Evolutionary conservation across 1,284 basidiomycete genomes (phyloP), one percentile per base, ranked within the genome.

Genomic region (Athelia sp.): DNA sequence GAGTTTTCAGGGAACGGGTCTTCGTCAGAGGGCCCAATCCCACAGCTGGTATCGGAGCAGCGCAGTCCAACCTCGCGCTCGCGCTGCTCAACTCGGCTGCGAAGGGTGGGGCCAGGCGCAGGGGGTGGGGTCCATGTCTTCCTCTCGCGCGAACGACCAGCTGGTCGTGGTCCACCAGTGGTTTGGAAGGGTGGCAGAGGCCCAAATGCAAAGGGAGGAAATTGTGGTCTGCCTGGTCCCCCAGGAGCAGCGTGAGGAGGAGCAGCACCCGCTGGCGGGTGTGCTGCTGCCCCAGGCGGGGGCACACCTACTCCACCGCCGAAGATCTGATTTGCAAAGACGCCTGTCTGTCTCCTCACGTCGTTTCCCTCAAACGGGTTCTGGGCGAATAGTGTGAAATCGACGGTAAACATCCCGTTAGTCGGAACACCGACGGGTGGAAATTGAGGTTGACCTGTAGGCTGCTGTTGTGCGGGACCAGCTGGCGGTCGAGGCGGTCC

Each of bases 1-100:
- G 57, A 61, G 31, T 60, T 52, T 44, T 58, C 61, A 23, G 69
- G 71, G 54, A 58, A 68, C 43, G 85, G 87, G 48, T 89, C 85
- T 19, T 89, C 87, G 54, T 90, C 87, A 3, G 78, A 81, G 4
- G 87, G 87, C 0, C 84, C 87, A 22, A 87, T 59, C 2, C 83
- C 84, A 62, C 87, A 90, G 54, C 79, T 81, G 29, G 80, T 64
- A 59, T 88, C 86, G 35, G 69, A 78, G 62, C 87, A 90, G 45
- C 87, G 70, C 55, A 87, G 58, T 0, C 85, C 86, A 23, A 77
- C 73, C 58, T 87, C 83, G 15, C 82, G 75, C 62, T 90, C 86
- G 44, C 73, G 70, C 52, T 75, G 74, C 62, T 90, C 87, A 18
- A 90, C 70, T 3, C 80, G 74, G 61, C 87, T 78, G 21, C 87